Conservation (phyloP, 2,329 filamentous ascomycete genomes). For the Aspergillus brunneoviolaceus region DNA sequence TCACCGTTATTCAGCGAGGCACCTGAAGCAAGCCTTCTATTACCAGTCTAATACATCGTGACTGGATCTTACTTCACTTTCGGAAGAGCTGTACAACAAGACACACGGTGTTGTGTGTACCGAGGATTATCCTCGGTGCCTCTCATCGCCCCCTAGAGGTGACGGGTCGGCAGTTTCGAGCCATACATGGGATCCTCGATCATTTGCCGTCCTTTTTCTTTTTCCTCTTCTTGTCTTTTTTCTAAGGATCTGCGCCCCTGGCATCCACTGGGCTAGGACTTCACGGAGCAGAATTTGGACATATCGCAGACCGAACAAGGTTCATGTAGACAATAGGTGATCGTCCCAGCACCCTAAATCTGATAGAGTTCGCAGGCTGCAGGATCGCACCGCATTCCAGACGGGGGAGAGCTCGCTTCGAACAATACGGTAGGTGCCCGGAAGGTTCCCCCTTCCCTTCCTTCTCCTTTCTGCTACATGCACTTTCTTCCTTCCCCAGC, state of each 20-base stretch:
- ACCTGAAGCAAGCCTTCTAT: not conserved
- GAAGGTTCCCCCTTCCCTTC: not conserved
- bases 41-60: not conserved
- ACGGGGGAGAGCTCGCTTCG: not conserved
- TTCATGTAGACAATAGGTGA: not conserved
- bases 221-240: not conserved
- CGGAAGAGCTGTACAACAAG: no score
- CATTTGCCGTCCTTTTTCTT: not conserved
- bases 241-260: constrained; percentile 1
- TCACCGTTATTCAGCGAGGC: not conserved
- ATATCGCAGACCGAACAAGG: not conserved
- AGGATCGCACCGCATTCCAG: not conserved
- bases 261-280: not conserved
- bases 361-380: constrained; percentile 3
- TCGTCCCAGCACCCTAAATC: constrained; percentile 1
- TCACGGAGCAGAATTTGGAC: not conserved
- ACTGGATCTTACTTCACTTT: not conserved
- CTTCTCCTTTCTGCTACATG: not conserved
- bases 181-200: not conserved
- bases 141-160: not conserved
- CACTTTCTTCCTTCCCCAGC: not conserved
- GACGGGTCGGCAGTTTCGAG: not conserved
- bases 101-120: not conserved
- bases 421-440: not conserved
- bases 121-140: not conserved